phyloP scores from a whole-genome alignment of 768 basidiomycete genomes.

The Lentinula sp. region DNA sequence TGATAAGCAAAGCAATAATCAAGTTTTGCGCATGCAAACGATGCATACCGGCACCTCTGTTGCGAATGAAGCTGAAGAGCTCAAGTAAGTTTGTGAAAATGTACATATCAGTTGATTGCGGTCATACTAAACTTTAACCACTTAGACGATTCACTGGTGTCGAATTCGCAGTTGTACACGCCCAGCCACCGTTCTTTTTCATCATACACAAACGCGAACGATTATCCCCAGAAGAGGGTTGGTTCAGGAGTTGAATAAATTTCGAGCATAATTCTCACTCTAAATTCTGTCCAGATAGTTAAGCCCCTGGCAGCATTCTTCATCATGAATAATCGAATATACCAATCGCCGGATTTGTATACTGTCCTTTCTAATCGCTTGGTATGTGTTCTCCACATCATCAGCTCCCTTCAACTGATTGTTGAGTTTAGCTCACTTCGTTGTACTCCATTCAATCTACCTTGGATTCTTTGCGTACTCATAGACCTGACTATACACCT shows the following conservation, averaged over 20 bases:
- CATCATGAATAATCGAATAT: constrained; percentile 84
- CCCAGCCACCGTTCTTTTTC: constrained; percentile 76
- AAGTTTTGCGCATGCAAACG: constrained; percentile 90
- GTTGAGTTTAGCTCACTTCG: constrained; percentile 50
- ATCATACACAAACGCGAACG: constrained; percentile 88
- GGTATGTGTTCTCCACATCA: constrained; percentile 35
- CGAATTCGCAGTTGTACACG: constrained; percentile 82
- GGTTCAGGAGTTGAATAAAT: constrained; percentile 12
- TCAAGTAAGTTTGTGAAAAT: constrained; percentile 51
- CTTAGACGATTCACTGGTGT: constrained; percentile 78
- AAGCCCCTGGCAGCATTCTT: constrained; percentile 80
- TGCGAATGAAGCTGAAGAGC: constrained; percentile 78
- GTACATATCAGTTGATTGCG: not conserved
- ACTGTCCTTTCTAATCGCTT: constrained; percentile 79
- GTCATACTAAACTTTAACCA: not conserved
- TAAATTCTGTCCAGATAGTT: constrained; percentile 35
- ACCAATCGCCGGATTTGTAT: constrained; percentile 83
- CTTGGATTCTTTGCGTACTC: constrained; percentile 63
- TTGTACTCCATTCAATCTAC: constrained; percentile 71
- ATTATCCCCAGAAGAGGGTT: constrained; percentile 79
- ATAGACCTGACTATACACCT: constrained; percentile 80
- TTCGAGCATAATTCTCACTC: not conserved
- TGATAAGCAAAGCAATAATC: constrained; percentile 91
- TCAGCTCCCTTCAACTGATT: not conserved
- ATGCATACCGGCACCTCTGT: constrained; percentile 77